These are phyloP conservation scores for Beauveria rudraprayagi DNA, from an alignment of 2,329 filamentous ascomycete genomes.

Conservation along the genomic window DNA sequence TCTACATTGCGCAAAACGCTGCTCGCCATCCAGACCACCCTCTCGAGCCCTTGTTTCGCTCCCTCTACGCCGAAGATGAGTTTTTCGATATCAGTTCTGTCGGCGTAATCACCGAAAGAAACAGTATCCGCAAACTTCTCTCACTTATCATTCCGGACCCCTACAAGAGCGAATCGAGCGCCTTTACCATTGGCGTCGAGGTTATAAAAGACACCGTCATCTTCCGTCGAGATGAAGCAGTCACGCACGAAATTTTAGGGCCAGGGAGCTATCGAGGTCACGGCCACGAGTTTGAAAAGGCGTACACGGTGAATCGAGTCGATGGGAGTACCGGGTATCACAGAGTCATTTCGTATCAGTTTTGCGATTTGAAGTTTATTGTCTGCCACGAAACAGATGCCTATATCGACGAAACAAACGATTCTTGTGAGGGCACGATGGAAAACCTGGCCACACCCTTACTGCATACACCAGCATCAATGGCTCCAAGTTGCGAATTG, in stretches of 20 bases:
- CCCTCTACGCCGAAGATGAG: constrained; percentile 30
- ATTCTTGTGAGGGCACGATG: neutral
- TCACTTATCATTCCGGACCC: constrained; percentile 29
- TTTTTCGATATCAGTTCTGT: constrained; percentile 28
- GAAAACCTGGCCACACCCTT: too few relatives aligned
- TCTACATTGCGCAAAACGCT: constrained; percentile 39
- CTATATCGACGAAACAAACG: constrained; percentile 22
- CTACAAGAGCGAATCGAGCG: constrained; percentile 18
- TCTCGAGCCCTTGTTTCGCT: constrained; percentile 39
- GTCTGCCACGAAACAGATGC: constrained; percentile 37
- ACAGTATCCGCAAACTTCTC: constrained; percentile 41
- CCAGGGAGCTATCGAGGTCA: constrained; percentile 31
- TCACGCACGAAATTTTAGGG: constrained; percentile 21
- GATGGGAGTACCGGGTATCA: constrained; percentile 35
- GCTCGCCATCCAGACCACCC: constrained; percentile 34
- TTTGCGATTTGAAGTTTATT: constrained; percentile 32
- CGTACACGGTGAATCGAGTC: constrained; percentile 29
- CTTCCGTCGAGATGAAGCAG: constrained; percentile 27
- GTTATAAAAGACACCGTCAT: constrained; percentile 28
- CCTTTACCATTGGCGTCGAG: constrained; percentile 36
- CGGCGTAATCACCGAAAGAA: constrained; percentile 38
- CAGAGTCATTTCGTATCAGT: constrained; percentile 35
- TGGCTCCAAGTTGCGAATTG: constrained; percentile 23
- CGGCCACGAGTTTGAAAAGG: constrained; percentile 38
- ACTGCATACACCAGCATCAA: neutral